Evolutionary conservation across 805 yeast genomes (phyloP).

Genomic region (Zygotorulaspora chibaensis): DNA sequence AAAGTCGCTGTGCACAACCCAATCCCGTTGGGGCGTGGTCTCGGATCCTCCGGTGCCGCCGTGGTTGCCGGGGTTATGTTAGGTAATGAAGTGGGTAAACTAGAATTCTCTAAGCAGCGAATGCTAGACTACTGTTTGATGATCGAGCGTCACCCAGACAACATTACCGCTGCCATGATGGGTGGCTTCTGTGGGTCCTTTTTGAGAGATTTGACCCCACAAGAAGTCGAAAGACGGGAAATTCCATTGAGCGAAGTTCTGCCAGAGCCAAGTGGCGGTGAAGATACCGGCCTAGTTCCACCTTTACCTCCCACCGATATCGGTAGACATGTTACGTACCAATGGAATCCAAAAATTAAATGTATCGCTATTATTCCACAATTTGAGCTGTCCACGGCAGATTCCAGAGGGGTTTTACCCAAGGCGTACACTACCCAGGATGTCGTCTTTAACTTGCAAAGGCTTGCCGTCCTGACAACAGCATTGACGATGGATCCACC

Average conservation of each 20-base stretch:
- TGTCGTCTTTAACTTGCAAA: constrained; percentile 86
- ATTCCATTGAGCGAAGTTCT: constrained; percentile 82
- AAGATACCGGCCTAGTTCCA: constrained; percentile 63
- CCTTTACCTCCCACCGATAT: constrained; percentile 80
- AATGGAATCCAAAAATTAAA: constrained; percentile 74
- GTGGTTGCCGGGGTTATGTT: constrained; percentile 94
- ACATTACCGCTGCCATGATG: constrained; percentile 97
- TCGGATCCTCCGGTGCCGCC: constrained; percentile 98
- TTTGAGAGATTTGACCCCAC: constrained; percentile 69
- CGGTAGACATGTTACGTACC: constrained; percentile 84
- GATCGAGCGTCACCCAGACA: constrained; percentile 98
- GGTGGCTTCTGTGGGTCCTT: constrained; percentile 98
- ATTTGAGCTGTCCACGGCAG: constrained; percentile 91
- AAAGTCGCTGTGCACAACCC: constrained; percentile 78
- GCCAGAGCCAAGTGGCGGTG: constrained; percentile 71
- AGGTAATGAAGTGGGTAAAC: constrained; percentile 77
- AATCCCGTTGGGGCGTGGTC: constrained; percentile 93
- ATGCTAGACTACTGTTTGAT: constrained; percentile 91
- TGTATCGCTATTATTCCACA: constrained; percentile 91
- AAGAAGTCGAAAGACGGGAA: constrained; percentile 69
- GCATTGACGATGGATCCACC: constrained; percentile 86
- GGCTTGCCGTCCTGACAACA: constrained; percentile 87
- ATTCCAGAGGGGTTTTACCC: constrained; percentile 87
- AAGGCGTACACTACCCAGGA: constrained; percentile 71
- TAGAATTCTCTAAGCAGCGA: constrained; percentile 70